These are phyloP conservation scores for Bodo saltans DNA, from an alignment of 78 protist species.

Conservation along the genomic window DNA sequence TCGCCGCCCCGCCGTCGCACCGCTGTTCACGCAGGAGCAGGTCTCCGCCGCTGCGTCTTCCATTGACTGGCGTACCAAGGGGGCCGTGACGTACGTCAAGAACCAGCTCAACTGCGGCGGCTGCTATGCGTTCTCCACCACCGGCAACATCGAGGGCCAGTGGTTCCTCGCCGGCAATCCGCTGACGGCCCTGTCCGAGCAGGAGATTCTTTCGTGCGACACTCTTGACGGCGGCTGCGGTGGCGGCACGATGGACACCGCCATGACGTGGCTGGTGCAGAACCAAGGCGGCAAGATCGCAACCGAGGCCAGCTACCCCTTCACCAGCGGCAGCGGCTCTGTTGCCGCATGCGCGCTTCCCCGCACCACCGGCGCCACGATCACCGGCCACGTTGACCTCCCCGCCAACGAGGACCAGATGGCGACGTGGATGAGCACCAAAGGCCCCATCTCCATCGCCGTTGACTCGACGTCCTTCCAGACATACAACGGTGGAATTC, in stretches of 20 bases:
- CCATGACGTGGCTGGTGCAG: slow-evolving; percentile 68
- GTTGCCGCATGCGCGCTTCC: slow-evolving; percentile 27
- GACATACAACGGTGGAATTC: slow-evolving; percentile 31
- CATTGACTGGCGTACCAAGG: slow-evolving; percentile 65
- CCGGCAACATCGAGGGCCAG: slow-evolving; percentile 33
- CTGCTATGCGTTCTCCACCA: slow-evolving; percentile 47
- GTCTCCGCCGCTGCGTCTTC: no score
- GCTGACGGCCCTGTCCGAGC: slow-evolving; percentile 23
- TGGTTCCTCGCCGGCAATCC: neutral
- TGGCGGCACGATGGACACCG: slow-evolving; percentile 56
- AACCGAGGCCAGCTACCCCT: slow-evolving; percentile 79
- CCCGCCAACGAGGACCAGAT: slow-evolving; percentile 8
- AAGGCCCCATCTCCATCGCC: slow-evolving; percentile 40
- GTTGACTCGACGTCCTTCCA: slow-evolving; percentile 33
- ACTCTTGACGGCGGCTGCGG: slow-evolving; percentile 31
- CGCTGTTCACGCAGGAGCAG: no score
- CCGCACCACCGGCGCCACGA: slow-evolving; percentile 34
- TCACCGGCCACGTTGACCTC: slow-evolving; percentile 27
- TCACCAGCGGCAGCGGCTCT: slow-evolving; percentile 58
- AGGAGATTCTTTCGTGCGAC: slow-evolving; percentile 29
- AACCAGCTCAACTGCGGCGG: slow-evolving; percentile 81
- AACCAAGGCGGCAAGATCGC: slow-evolving; percentile 51
- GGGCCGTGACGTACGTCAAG: slow-evolving; percentile 73
- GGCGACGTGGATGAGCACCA: slow-evolving; percentile 1
- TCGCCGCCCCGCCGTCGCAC: no score